Base-by-base conservation (phyloP, 805 yeast genomes). In the Hanseniaspora clermontiae region DNA sequence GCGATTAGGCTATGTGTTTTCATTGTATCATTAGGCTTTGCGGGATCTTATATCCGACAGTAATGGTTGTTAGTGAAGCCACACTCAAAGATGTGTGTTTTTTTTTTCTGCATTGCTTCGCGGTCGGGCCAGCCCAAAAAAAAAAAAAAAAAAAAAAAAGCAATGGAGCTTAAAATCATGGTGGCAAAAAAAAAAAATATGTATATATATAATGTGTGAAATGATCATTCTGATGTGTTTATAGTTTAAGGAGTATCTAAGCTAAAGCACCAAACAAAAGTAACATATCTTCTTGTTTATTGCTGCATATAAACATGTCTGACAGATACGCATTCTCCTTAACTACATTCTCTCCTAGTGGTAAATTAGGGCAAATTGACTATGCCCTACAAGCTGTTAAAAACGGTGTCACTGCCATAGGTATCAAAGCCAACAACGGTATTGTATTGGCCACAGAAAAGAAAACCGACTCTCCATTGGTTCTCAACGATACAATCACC, bases 331-430 rank as follows among this genome's bases (percentile, higher is more conserved):
- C 97, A 20, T 93, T 93, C 69, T 93, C 98, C 27, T 78, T 93
- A 60, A 93, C 98, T 29, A 93, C 98, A 17, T 93, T 93, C 70
- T 91, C 97, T 51, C 98, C 99, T 66, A 87, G 95, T 71, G 99
- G 99, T 63, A 93, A 93, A 75, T 80, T 93, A 62, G 96, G 90
- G 51, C 99, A 93, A 74, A 93, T 93, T 64, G 98, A 93, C 70
- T 91, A 93, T 70, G 98, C 99, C 17, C 76, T 93, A 64, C 90
- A 91, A 62, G 97, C 96, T 0, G 98, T 93, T 46, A 93, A 91
- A 66, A 96, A 89, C 68, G 99, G 99, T 69, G 96, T 93, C 52
- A 90, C 97, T 12, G 86, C 97, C 1, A 78, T 93, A 55, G 99
- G 97, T 47, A 91, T 93, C 67, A 81, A 81, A 69, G 93, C 97